Evolutionary conservation across 139 green algal species (phyloP).

Genomic region (Zygnema circumcarinatum): DNA sequence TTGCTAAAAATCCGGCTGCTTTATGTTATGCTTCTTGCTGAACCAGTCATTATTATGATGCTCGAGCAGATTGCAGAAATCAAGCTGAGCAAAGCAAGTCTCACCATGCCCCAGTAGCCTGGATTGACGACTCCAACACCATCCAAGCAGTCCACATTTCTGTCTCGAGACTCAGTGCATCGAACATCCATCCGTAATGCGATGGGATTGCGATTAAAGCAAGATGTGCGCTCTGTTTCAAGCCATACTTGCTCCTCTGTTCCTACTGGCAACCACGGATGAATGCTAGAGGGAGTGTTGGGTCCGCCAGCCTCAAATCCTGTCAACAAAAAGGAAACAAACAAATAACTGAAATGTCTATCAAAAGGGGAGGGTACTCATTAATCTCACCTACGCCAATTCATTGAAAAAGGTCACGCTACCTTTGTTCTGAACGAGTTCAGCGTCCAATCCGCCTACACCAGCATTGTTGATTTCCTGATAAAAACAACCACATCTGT

Average conservation of each 20-base stretch:
- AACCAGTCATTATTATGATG: too few relatives aligned
- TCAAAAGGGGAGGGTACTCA: background rate
- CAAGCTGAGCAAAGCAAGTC: too few relatives aligned
- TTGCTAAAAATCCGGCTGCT: too few relatives aligned
- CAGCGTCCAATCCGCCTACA: constrained; percentile 30
- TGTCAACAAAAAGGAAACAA: constrained; percentile 8
- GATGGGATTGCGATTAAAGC: constrained; percentile 56
- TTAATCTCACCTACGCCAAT: too few relatives aligned
- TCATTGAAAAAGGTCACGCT: too few relatives aligned
- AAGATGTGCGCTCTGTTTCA: constrained; percentile 38
- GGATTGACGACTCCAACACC: constrained; percentile 61
- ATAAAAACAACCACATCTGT: too few relatives aligned
- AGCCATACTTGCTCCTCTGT: constrained; percentile 13
- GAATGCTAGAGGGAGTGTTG: constrained; percentile 31
- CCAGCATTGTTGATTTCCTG: constrained; percentile 59
- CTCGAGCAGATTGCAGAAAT: too few relatives aligned
- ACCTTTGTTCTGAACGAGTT: constrained; percentile 57
- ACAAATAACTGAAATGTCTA: too few relatives aligned
- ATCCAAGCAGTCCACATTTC: background rate
- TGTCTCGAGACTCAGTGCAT: background rate
- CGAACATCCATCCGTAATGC: constrained; percentile 55
- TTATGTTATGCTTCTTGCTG: too few relatives aligned
- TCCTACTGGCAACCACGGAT: constrained; percentile 43
- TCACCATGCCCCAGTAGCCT: constrained; percentile 66
- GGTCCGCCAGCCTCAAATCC: constrained; percentile 53